Evolutionary conservation across 768 basidiomycete genomes (phyloP), one percentile per base, ranked within the genome.

Genomic region (Leccinum variicolor): DNA sequence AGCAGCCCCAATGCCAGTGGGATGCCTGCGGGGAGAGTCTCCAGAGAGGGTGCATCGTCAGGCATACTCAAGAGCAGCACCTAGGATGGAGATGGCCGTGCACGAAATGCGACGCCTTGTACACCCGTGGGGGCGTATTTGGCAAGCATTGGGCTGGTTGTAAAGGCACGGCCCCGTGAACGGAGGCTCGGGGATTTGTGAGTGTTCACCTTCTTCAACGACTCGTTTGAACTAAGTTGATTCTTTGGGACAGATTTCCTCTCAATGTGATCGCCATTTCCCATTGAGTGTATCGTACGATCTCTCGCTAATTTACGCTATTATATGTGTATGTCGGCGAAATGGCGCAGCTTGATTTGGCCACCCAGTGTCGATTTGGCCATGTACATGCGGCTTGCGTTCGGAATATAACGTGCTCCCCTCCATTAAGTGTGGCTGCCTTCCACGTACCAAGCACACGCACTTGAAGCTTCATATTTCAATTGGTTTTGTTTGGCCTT

Each of bases 11-110:
- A 9, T 69, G 69, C 39, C 28, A 1, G 10, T 69, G 69, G 69
- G 19, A 13, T 28, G 3, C 8, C 2, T 69, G 69, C 11, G 51
- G 52, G 3, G 64, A 65, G 0, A 17, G 6, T 6, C 45, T 71
- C 3, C 61, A 5, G 11, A 65, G 14, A 6, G 62, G 56, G 1
- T 58, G 56, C 7, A 36, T 71, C 14, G 49, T 59, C 4, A 45
- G 69, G 1, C 69, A 71, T 14, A 54, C 69, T 1, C 54, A 67
- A 34, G 69, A 69, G 13, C 56, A 1, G 4, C 71, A 71, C 31
- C 62, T 73, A 3, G 51, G 25, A 10, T 61, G 56, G 33, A 39
- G 36, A 1, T 69, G 71, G 66, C 61, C 66, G 0, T 71, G 69
- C 23, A 54, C 65, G 1, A 60, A 4, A 4, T 71, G 69, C 11